These are phyloP conservation scores for Quercus suber DNA, from an alignment of 306 rosid genomes.

Conservation along the genomic window DNA sequence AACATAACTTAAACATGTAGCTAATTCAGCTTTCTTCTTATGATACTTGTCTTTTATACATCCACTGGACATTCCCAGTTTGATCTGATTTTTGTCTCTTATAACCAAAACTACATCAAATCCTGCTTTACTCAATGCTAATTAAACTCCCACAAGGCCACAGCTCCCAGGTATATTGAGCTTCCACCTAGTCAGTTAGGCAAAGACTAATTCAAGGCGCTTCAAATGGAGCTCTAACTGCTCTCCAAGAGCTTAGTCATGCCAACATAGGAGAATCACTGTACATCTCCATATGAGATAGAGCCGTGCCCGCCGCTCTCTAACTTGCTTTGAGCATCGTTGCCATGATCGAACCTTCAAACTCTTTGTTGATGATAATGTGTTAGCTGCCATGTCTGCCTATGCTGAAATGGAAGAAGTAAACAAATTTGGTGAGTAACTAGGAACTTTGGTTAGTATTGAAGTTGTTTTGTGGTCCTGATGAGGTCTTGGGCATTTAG, in stretches of 20 bases:
- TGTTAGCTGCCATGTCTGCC: constrained; percentile 39
- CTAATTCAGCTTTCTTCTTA: constrained; percentile 16
- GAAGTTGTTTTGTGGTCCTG: constrained; percentile 23
- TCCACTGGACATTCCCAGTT: constrained; percentile 15
- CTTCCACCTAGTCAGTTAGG: not conserved
- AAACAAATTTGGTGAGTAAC: not conserved
- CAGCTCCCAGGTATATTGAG: not conserved
- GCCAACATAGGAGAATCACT: constrained; percentile 78
- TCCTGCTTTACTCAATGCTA: not conserved
- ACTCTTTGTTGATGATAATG: constrained; percentile 50
- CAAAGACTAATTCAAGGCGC: not conserved
- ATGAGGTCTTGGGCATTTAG: not conserved
- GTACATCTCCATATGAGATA: constrained; percentile 96
- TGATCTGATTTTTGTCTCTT: constrained; percentile 7
- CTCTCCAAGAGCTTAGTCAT: constrained; percentile 39
- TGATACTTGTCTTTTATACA: constrained; percentile 27
- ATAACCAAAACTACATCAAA: constrained; percentile 20
- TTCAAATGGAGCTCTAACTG: not conserved
- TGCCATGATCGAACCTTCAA: constrained; percentile 58
- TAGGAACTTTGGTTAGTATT: not conserved
- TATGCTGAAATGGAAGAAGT: constrained; percentile 2
- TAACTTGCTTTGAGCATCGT: constrained; percentile 68
- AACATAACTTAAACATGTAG: not conserved
- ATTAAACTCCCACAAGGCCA: not conserved
- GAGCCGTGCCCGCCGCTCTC: constrained; percentile 79